phyloP scores from a whole-genome alignment of 129 eudicot genomes.

The Apium graveolens region DNA sequence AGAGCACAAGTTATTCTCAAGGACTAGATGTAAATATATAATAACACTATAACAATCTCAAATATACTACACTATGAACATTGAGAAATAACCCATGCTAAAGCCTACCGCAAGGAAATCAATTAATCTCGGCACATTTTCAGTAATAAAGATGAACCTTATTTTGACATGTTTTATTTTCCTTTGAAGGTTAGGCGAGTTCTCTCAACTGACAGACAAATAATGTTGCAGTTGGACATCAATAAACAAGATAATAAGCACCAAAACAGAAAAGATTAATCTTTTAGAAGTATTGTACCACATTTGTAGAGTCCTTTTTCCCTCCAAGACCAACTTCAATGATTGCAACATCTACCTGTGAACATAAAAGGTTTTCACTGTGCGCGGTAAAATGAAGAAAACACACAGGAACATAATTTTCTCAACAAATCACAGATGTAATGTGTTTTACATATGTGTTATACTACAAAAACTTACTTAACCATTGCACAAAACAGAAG shows the following conservation, averaged over 20 bases:
- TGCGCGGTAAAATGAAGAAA: not conserved
- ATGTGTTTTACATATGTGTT: not conserved
- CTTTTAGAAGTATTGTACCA: slow-evolving; percentile 40
- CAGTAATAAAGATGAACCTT: too few relatives aligned
- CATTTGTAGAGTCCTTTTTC: slow-evolving; percentile 74
- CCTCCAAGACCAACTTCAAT: slow-evolving; percentile 97
- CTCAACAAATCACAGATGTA: not conserved
- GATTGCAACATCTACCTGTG: slow-evolving; percentile 90
- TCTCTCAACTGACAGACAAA: not conserved
- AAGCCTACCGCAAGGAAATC: not conserved
- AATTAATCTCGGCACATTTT: slow-evolving; percentile 4
- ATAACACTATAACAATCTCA: too few relatives aligned
- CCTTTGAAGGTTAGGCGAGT: not conserved
- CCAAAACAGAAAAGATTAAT: slow-evolving; percentile 1
- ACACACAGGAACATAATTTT: not conserved
- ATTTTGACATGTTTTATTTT: too few relatives aligned
- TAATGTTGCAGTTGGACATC: not conserved
- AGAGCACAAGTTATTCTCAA: not conserved
- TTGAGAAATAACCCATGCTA: too few relatives aligned
- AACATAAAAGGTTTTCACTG: slow-evolving; percentile 2
- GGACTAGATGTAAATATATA: too few relatives aligned
- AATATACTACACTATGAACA: too few relatives aligned
- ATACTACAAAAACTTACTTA: not conserved
- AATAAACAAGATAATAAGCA: not conserved
- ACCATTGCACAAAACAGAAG: not conserved